phyloP scores from a whole-genome alignment of 2,329 filamentous ascomycete genomes.

The Truncatella angustata region DNA sequence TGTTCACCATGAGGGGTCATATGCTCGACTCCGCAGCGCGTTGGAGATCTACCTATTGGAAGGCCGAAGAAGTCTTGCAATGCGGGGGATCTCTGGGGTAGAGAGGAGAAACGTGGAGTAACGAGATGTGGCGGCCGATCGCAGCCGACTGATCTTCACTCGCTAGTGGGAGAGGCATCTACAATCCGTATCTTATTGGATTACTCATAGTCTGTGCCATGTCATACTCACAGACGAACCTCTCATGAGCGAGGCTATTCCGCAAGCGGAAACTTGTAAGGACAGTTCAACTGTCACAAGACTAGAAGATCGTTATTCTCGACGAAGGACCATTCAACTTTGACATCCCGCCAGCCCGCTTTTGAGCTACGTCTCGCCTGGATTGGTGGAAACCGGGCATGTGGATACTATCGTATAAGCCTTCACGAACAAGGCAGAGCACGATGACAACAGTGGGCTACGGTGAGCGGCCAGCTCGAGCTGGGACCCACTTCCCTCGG shows the following conservation, averaged over 20 bases:
- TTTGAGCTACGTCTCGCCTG: not conserved
- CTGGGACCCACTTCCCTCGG: constrained; percentile 3
- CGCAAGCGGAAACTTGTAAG: not conserved
- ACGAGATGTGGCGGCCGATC: not conserved
- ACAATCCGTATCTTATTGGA: not conserved
- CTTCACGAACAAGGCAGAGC: not conserved
- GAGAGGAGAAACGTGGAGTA: not conserved
- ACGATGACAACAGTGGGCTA: not conserved
- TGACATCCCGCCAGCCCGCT: not conserved
- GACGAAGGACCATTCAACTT: not conserved
- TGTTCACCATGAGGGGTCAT: not conserved
- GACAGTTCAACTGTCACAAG: not conserved
- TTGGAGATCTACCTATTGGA: not conserved
- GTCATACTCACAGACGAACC: not conserved
- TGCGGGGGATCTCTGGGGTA: constrained; percentile 1
- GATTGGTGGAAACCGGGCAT: constrained; percentile 3
- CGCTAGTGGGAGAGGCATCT: not conserved
- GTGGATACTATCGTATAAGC: not conserved
- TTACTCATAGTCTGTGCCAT: not conserved
- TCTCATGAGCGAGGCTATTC: not conserved
- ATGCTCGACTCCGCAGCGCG: not conserved
- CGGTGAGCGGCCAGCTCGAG: not conserved
- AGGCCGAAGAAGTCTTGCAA: not conserved
- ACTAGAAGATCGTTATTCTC: not conserved
- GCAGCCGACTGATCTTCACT: not conserved